These are phyloP conservation scores for Cladosporium velox DNA, from an alignment of 2,329 filamentous ascomycete species.

Conservation along the genomic window DNA sequence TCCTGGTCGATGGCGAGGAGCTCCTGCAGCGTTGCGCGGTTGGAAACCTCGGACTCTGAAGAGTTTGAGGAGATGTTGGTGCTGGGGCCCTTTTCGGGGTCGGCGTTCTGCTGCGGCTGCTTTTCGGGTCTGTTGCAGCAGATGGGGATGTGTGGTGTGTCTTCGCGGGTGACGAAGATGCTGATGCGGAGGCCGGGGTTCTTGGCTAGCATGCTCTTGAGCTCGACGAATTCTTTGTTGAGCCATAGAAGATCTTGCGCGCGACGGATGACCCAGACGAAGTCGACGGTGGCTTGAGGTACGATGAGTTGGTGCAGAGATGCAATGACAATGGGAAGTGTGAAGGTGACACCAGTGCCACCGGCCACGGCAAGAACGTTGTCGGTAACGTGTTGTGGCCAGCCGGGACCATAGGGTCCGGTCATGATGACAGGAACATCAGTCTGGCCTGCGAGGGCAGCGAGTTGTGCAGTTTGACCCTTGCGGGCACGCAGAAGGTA, in stretches of 20 bases:
- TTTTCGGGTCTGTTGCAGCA: constrained; percentile 20
- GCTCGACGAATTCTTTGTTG: constrained; percentile 54
- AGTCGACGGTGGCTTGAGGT: constrained; percentile 54
- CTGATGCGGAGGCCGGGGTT: constrained; percentile 50
- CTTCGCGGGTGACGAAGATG: constrained; percentile 62
- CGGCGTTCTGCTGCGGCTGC: neutral
- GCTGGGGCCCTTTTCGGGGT: constrained; percentile 17
- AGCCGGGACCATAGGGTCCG: constrained; percentile 59
- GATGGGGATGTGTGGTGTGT: constrained; percentile 14
- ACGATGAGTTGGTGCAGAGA: constrained; percentile 41
- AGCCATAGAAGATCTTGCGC: constrained; percentile 61
- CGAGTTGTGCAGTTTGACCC: constrained; percentile 62
- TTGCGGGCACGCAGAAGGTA: constrained; percentile 41
- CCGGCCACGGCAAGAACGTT: constrained; percentile 46
- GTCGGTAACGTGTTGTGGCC: constrained; percentile 5
- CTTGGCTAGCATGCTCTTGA: constrained; percentile 41
- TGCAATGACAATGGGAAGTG: constrained; percentile 53
- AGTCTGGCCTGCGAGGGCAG: constrained; percentile 41
- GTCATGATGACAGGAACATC: constrained; percentile 58
- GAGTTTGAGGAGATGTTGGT: neutral
- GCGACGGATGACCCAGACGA: constrained; percentile 66
- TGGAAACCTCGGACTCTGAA: neutral
- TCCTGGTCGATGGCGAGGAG: constrained; percentile 24
- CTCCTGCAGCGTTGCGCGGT: constrained; percentile 17
- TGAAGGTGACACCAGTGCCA: constrained; percentile 61